phyloP scores from a whole-genome alignment of 2,329 filamentous ascomycete species.

The Zymoseptoria passerinii region DNA sequence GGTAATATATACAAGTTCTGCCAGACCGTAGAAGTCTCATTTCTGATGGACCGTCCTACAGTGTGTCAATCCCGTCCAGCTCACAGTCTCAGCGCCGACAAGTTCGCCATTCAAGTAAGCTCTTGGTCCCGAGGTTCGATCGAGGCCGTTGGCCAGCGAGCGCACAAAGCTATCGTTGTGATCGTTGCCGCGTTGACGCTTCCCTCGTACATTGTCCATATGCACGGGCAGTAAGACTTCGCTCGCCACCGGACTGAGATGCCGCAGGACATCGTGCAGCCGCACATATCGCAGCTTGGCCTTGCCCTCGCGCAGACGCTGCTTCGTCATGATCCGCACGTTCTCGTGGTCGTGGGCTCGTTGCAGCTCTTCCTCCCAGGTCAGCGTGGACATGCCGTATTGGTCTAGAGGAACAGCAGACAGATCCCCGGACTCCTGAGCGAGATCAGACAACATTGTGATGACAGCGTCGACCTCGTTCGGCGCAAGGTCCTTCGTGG shows the following conservation, averaged over 20 bases:
- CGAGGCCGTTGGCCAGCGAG: not conserved
- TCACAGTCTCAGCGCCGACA: not conserved
- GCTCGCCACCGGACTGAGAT: conserved; percentile 9
- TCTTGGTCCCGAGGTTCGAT: not conserved
- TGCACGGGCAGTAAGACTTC: conserved; percentile 10
- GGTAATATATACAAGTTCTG: not conserved
- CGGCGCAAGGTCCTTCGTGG: conserved; percentile 12
- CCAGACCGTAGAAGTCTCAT: not conserved
- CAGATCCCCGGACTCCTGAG: not conserved
- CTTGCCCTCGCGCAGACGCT: conserved; percentile 10
- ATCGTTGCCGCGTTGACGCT: conserved; percentile 1
- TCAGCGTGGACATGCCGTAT: conserved; percentile 3
- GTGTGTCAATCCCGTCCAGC: not conserved
- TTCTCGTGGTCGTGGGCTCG: conserved; percentile 5
- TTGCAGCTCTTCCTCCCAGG: conserved; percentile 10
- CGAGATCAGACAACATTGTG: not conserved
- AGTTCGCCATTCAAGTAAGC: not conserved
- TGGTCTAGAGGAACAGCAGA: conserved; percentile 3
- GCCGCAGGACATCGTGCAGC: conserved; percentile 12
- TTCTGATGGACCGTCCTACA: not conserved
- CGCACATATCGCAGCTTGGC: conserved; percentile 15
- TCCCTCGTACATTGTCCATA: conserved; percentile 8
- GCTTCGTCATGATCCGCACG: conserved; percentile 7
- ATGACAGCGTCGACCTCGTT: conserved; percentile 10
- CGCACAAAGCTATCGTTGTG: conserved; percentile 6